Conservation (phyloP, 768 basidiomycete genomes). For the Paxillus involutus region DNA sequence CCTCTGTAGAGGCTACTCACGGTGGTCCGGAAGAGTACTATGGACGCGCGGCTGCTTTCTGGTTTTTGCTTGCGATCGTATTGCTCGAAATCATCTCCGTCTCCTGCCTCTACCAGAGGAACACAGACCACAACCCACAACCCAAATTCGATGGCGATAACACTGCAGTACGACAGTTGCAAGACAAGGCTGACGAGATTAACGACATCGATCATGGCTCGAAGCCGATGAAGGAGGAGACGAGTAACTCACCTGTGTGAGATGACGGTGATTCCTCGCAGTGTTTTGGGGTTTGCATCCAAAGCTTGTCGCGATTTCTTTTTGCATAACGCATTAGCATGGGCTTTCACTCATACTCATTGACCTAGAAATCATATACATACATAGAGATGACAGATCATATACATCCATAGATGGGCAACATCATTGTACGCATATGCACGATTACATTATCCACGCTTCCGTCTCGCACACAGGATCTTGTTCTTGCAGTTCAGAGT, state of each 20-base stretch:
- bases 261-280: no score
- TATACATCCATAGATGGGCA: no score
- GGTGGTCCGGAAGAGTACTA: constrained; percentile 32
- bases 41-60: constrained; percentile 47
- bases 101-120: constrained; percentile 35
- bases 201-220: background rate
- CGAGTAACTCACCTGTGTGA: constrained; percentile 39
- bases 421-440: no score
- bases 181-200: background rate
- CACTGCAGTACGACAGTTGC: background rate
- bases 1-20: constrained; percentile 37
- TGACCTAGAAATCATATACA: no score
- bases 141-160: background rate
- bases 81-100: constrained; percentile 32
- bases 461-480: no score
- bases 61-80: constrained; percentile 42
- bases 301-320: no score
- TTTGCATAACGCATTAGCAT: no score
- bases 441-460: no score
- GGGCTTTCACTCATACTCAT: no score
- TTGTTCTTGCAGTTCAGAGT: no score
- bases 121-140: constrained; percentile 9
- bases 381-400: no score
- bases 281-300: no score
- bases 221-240: constrained; percentile 15